These are phyloP conservation scores for Schwanniomyces etchellsii DNA, from an alignment of 1,139 yeast species.

Conservation along the genomic window DNA sequence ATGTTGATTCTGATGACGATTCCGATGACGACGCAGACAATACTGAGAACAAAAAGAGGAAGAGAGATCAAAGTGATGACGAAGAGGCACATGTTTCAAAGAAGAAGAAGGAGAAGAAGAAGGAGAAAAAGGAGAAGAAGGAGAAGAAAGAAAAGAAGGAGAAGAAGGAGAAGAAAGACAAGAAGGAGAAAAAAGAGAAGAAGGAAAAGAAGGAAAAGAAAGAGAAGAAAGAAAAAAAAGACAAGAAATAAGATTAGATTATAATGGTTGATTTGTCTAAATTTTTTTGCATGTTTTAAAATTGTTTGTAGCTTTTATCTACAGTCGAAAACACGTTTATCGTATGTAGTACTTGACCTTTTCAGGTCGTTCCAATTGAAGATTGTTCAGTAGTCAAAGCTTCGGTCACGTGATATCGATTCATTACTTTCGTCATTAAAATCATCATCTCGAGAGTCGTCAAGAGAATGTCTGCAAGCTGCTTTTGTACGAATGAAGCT, in stretches of 20 bases:
- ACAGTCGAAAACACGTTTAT: neutral
- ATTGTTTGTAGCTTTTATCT: neutral
- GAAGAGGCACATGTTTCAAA: slow-evolving; percentile 32
- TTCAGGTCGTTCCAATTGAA: too few relatives aligned
- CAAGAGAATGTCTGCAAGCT: neutral
- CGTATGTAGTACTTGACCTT: neutral
- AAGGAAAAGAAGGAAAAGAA: slow-evolving; percentile 45
- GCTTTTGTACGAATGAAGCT: slow-evolving; percentile 3
- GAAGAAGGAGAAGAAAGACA: slow-evolving; percentile 26
- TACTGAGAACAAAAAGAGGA: slow-evolving; percentile 41
- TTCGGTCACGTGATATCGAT: too few relatives aligned
- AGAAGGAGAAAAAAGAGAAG: slow-evolving; percentile 25
- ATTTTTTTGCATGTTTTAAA: slow-evolving; percentile 2
- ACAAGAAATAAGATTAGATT: slow-evolving; percentile 24
- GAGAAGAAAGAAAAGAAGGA: slow-evolving; percentile 44
- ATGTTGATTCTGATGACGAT: slow-evolving; percentile 43
- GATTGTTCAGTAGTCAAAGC: neutral
- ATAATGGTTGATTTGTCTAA: too few relatives aligned
- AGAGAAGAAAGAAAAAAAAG: slow-evolving; percentile 38
- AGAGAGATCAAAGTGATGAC: slow-evolving; percentile 12
- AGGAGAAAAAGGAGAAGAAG: slow-evolving; percentile 38
- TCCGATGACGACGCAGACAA: slow-evolving; percentile 44
- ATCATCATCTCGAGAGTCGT: too few relatives aligned
- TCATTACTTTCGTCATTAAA: too few relatives aligned
- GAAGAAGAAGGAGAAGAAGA: slow-evolving; percentile 20